Evolutionary conservation across 257 asterid genomes (phyloP).

Genomic region (Jasminum sambac): DNA sequence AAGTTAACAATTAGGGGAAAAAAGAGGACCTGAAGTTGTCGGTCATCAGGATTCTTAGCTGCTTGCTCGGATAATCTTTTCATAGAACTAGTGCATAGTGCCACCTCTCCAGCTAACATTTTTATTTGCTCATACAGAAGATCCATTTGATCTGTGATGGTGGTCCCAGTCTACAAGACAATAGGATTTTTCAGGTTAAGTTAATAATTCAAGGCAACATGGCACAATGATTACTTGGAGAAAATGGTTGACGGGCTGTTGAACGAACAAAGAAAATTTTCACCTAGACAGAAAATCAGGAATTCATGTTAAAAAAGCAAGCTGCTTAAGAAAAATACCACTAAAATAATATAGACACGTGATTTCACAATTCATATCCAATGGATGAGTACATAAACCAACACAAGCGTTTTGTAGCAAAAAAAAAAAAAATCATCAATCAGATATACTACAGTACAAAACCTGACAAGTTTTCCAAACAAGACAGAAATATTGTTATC

Average conservation of each 20-base stretch:
- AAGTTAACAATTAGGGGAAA: constrained; percentile 1
- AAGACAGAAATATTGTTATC: not conserved
- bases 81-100: constrained; percentile 67
- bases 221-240: constrained; percentile 1
- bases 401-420: not conserved
- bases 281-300: not conserved
- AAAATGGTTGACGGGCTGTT: constrained; percentile 2
- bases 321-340: not conserved
- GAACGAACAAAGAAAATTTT: not conserved
- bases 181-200: constrained; percentile 23
- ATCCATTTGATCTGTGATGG: constrained; percentile 86
- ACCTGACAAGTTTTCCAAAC: not conserved
- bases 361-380: not conserved
- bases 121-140: constrained; percentile 75
- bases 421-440: not conserved
- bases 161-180: constrained; percentile 68
- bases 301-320: not conserved
- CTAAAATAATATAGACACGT: not conserved
- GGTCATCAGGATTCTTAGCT: constrained; percentile 53
- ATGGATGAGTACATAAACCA: not conserved
- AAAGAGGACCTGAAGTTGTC: constrained; percentile 48
- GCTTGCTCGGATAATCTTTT: constrained; percentile 71
- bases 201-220: constrained; percentile 17
- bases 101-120: constrained; percentile 89
- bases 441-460: not conserved